Evolutionary conservation across 1,284 basidiomycete species (phyloP).

Genomic region (Clitocybe nebularis): DNA sequence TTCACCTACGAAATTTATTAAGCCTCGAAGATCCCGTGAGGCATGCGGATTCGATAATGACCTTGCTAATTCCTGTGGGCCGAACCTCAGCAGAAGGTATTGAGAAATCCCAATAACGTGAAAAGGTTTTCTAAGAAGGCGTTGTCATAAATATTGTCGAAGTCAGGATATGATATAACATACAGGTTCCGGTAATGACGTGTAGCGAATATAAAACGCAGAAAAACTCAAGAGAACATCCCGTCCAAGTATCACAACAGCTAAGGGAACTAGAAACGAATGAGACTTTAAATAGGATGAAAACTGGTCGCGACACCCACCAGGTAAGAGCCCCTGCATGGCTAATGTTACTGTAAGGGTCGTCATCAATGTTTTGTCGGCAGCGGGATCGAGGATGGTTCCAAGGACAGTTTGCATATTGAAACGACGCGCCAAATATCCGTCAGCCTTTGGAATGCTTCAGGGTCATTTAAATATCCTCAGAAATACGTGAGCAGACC

Average conservation of each 20-base stretch:
- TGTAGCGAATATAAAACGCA: slow-evolving; percentile 94
- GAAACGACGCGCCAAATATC: slow-evolving; percentile 83
- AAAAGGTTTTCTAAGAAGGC: slow-evolving; percentile 74
- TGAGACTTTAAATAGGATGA: no score
- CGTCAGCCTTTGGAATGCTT: slow-evolving; percentile 65
- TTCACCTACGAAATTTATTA: slow-evolving; percentile 61
- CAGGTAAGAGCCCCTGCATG: slow-evolving; percentile 80
- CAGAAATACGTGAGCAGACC: slow-evolving; percentile 47
- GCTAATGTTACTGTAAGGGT: slow-evolving; percentile 88
- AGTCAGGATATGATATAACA: no score
- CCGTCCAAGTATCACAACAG: slow-evolving; percentile 83
- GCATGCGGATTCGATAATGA: slow-evolving; percentile 21
- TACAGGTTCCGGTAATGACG: slow-evolving; percentile 84
- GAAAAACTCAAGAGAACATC: slow-evolving; percentile 86
- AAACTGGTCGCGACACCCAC: no score
- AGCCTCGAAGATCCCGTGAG: background rate
- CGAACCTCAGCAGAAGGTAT: slow-evolving; percentile 92
- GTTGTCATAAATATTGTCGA: no score
- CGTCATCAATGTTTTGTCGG: slow-evolving; percentile 96
- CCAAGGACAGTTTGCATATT: slow-evolving; percentile 88
- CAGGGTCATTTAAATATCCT: slow-evolving; percentile 3
- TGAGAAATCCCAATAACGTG: slow-evolving; percentile 92
- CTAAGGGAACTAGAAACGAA: slow-evolving; percentile 77
- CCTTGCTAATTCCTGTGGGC: slow-evolving; percentile 90
- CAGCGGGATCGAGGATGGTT: slow-evolving; percentile 93